A percentile compares a stretch with the other conserved stretches of the same genome.
These are phyloP conservation scores for Aspergillus panamensis DNA, from an alignment of 495 filamentous ascomycete species.

Conservation along the genomic window DNA sequence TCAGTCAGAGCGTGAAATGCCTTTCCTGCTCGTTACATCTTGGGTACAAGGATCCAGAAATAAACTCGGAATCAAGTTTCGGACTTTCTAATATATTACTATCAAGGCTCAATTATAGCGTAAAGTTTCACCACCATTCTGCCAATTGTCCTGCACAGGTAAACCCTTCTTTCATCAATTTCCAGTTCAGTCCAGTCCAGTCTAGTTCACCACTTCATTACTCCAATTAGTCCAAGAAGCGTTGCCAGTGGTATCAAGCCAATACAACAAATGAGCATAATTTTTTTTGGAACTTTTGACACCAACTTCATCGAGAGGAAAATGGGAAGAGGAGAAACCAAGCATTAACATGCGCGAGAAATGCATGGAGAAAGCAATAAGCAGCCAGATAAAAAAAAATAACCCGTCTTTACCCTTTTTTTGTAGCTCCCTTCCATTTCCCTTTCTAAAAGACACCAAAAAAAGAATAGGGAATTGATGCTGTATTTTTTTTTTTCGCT, in stretches of 20 bases:
- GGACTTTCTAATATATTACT: not conserved
- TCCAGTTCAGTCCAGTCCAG: not conserved
- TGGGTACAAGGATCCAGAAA: not conserved
- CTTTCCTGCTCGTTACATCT: too few species aligned
- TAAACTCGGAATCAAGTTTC: not conserved
- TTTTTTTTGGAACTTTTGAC: not conserved
- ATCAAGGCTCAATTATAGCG: not conserved
- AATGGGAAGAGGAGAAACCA: not conserved
- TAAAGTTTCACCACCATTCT: not conserved
- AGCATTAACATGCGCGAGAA: not conserved
- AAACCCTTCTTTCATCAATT: not conserved
- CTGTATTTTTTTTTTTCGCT: not conserved
- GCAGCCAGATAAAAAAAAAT: not conserved
- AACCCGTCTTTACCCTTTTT: not conserved
- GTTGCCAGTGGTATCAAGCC: not conserved
- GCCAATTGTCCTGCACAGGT: not conserved
- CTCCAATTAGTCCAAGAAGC: not conserved
- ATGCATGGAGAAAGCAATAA: not conserved
- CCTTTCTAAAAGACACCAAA: not conserved
- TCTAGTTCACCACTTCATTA: not conserved
- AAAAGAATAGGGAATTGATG: not conserved
- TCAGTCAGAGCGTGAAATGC: too few species aligned
- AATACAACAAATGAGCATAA: too few species aligned
- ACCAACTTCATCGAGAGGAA: not conserved
- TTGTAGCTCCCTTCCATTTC: not conserved